Evolutionary conservation across 768 basidiomycete species (phyloP).

Genomic region (Cyclocybe aegerita): DNA sequence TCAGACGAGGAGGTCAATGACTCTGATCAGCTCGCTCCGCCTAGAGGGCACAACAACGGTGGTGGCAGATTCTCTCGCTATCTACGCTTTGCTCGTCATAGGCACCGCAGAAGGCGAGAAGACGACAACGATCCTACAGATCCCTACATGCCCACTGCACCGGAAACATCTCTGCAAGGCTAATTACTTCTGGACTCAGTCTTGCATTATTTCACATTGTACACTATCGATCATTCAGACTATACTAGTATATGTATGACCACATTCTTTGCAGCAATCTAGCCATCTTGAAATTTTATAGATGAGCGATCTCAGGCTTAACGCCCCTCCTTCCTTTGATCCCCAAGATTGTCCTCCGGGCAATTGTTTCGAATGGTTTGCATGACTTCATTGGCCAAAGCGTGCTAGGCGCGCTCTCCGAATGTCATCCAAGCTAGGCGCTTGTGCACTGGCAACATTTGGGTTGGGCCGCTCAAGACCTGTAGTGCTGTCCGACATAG

Average conservation of each 20-base stretch:
- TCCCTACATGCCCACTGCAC: constrained; percentile 31
- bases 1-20: constrained; percentile 22
- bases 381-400: constrained; percentile 49
- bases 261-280: background rate
- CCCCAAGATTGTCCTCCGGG: background rate
- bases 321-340: too few relatives aligned
- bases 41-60: constrained; percentile 11
- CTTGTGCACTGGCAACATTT: constrained; percentile 25
- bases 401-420: constrained; percentile 60
- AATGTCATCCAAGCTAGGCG: constrained; percentile 63
- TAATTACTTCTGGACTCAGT: background rate
- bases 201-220: background rate
- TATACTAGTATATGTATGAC: constrained; percentile 2
- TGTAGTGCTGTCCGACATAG: constrained; percentile 34
- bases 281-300: background rate
- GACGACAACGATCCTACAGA: constrained; percentile 30
- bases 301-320: too few relatives aligned
- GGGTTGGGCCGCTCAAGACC: constrained; percentile 10
- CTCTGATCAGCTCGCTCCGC: constrained; percentile 6
- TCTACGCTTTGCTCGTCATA: constrained; percentile 48
- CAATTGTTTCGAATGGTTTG: background rate
- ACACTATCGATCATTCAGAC: background rate
- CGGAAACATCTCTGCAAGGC: constrained; percentile 25
- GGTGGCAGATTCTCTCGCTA: constrained; percentile 56
- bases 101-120: constrained; percentile 24